phyloP scores from a whole-genome alignment of 192 early-diverging fungal species.

The Podila epicladia region DNA sequence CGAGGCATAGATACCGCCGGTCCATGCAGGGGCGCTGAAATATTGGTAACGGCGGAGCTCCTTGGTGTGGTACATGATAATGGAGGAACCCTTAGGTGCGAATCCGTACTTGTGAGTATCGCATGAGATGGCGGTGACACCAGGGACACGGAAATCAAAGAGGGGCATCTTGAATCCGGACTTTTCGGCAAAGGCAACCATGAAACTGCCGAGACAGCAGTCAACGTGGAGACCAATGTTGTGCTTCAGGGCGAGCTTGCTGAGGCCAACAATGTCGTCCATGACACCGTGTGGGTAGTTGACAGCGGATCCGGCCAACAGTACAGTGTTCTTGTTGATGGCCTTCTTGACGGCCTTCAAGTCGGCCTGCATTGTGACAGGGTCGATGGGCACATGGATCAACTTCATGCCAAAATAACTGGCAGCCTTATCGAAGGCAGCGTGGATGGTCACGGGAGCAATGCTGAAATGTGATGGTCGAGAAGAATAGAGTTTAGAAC shows the following conservation, averaged over 20 bases:
- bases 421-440: constrained; percentile 96
- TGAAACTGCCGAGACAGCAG: constrained; percentile 95
- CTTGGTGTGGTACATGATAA: constrained; percentile 90
- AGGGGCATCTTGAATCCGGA: constrained; percentile 86
- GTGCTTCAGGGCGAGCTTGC: constrained; percentile 79
- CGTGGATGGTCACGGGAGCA: constrained; percentile 92
- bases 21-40: constrained; percentile 91
- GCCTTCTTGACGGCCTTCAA: constrained; percentile 78
- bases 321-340: constrained; percentile 92
- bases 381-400: constrained; percentile 85
- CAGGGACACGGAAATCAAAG: constrained; percentile 91
- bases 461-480: constrained; percentile 60
- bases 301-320: constrained; percentile 91
- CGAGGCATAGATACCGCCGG: constrained; percentile 95
- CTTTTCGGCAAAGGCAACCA: constrained; percentile 94
- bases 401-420: constrained; percentile 92
- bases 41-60: constrained; percentile 91
- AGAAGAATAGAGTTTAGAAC: background rate
- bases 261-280: constrained; percentile 88
- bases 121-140: constrained; percentile 94
- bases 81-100: constrained; percentile 97
- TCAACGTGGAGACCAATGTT: constrained; percentile 94
- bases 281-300: constrained; percentile 95
- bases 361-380: constrained; percentile 78
- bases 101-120: constrained; percentile 99